A percentile compares a stretch with the other conserved stretches of the same genome.
These are phyloP conservation scores for Butyriboletus loyo DNA, from an alignment of 768 basidiomycete genomes.

Conservation along the genomic window DNA sequence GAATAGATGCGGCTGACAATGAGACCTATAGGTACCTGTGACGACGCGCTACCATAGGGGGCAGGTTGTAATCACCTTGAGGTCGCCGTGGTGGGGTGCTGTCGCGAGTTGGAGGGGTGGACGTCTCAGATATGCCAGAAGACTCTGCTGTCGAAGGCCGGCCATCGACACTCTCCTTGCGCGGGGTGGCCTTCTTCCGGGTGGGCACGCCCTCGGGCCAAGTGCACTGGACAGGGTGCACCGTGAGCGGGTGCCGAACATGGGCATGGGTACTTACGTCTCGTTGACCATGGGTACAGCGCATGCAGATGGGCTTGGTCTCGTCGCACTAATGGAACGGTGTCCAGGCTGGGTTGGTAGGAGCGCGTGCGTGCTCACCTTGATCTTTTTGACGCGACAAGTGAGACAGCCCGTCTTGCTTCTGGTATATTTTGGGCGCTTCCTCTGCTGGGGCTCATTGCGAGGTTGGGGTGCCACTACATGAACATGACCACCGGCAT, in stretches of 20 bases:
- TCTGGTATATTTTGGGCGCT: constrained; percentile 90
- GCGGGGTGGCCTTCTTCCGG: constrained; percentile 59
- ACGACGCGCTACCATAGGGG: constrained; percentile 39
- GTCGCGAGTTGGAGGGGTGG: constrained; percentile 69
- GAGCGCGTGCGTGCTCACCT: constrained; percentile 49
- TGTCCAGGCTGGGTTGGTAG: background rate
- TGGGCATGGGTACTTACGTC: constrained; percentile 48
- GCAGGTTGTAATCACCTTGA: constrained; percentile 38
- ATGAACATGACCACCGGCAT: constrained; percentile 40
- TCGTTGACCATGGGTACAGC: constrained; percentile 82
- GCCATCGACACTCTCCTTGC: constrained; percentile 59
- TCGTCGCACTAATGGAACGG: constrained; percentile 73
- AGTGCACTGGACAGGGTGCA: constrained; percentile 55
- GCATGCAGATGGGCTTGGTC: constrained; percentile 80
- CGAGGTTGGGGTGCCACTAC: constrained; percentile 47
- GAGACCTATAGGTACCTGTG: constrained; percentile 31
- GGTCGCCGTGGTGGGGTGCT: constrained; percentile 58
- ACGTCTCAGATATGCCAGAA: constrained; percentile 66
- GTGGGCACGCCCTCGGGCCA: constrained; percentile 81
- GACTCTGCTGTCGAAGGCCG: constrained; percentile 76
- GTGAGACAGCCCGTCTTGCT: constrained; percentile 94
- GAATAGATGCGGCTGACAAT: constrained; percentile 3
- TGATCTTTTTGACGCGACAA: constrained; percentile 93
- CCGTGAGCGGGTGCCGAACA: constrained; percentile 14
- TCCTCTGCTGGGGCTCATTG: constrained; percentile 55